Base-by-base conservation (phyloP, 495 filamentous ascomycete genomes). In the Penicillium alfredii region DNA sequence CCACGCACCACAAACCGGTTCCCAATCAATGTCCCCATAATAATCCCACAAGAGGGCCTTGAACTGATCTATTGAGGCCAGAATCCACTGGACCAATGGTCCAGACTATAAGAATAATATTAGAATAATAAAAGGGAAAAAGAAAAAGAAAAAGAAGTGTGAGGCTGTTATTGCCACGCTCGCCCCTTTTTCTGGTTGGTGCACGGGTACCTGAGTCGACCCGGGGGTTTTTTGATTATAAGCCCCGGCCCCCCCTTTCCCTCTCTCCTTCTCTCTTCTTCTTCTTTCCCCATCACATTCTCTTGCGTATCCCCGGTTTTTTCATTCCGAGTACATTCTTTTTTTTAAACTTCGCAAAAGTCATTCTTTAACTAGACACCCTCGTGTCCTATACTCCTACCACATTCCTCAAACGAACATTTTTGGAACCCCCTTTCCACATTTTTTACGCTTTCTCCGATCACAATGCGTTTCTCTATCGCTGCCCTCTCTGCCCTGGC, bases 401-500 rank as follows among this genome's bases (percentile, higher is more conserved):
- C n/a, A n/a, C n/a, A n/a, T n/a, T n/a, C n/a, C n/a, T n/a, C n/a
- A n/a, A 33, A 42, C 36, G 42, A 45, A 33, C 47, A 51, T 53
- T 44, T 43, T 35, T 44, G 40, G 49, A 40, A 48, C 20, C 30
- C 16, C 41, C 20, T 22, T 23, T 46, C 47, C 21, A 44, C 36
- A 51, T 38, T 24, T 31, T n/a, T n/a, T n/a, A n/a, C n/a, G n/a
- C n/a, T n/a, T n/a, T n/a, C n/a, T n/a, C n/a, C 19, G 10, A 26
- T 77, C 82, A 89, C 83, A 61, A 94, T 94, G 88, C 86, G 86
- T 82, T 87, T 84, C 83, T 73, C 82, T 76, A 81, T 82, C 78
- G 71, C 82, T 61, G 70, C 77, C 61, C 69, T 76, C 61, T 76
- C 76, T 62, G 75, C 77, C 53, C 66, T 80, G 60, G 77, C 76